Evolutionary conservation across 495 filamentous ascomycete genomes (phyloP), one percentile per base, ranked within the genome.

Genomic region (Gamarada debralockiae): DNA sequence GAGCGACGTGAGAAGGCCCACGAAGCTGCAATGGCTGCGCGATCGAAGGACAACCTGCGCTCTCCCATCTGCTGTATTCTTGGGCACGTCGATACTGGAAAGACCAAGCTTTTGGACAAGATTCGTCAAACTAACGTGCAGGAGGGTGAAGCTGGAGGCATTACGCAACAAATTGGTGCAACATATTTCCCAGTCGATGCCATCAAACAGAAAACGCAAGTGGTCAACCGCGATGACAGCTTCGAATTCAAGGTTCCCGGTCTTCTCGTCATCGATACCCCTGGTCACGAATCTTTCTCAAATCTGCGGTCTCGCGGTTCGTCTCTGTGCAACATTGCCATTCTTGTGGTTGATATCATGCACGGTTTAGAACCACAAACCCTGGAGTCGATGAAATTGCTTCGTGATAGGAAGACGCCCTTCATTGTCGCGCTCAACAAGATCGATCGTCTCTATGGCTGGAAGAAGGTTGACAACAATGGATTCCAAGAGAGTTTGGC

Each of bases 341-440:
- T 99, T 66, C 75, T 99, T 53, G 95, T 99, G 20, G 92, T 99
- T 58, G 95, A 99, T 78, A 99, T 99, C 65, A 99, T 99, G 95
- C 95, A 99, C 77, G 95, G 95, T 64, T 82, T 99, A 42, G 95
- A 99, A 69, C 95, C 90, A 14, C 95, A 99, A 68, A 99, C 95
- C 21, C 79, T 97, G 6, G 95, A 99, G 69, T 97, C 95, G 7
- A 97, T 99, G 88, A 85, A 83, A 54, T 71, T 99, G 48, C 82
- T 99, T 31, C 81, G 93, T 62, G 92, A 97, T 62, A 79, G 90
- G 53, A 95, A 91, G 70, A 99, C 95, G 39, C 93, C 95, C 10
- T 99, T 99, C 77, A 96, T 99, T 61, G 95, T 99, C 40, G 95
- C 95, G 2, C 76, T 99, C 58, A 99, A 99, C 81, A 99, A 99